Conservation (phyloP, 768 basidiomycete species). For the Fibroporia radiculosa region DNA sequence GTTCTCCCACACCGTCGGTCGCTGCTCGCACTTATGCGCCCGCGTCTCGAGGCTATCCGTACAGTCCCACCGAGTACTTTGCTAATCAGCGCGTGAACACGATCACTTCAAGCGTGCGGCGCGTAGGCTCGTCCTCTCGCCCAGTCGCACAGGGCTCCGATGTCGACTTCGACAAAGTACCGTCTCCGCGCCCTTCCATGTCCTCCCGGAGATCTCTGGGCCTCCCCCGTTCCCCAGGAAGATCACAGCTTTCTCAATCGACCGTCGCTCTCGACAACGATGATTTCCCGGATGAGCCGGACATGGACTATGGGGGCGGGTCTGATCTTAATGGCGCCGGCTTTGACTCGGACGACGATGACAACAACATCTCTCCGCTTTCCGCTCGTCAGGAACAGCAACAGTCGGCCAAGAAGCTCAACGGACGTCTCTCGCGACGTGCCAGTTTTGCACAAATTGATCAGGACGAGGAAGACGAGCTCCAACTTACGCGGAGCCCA, state of each 20-base stretch:
- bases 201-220: constrained; percentile 15
- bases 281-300: constrained; percentile 3
- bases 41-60: constrained; percentile 16
- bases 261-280: constrained; percentile 9
- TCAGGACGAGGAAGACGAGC: constrained; percentile 40
- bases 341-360: constrained; percentile 11
- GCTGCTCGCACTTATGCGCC: not conserved
- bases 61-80: constrained; percentile 25
- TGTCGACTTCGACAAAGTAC: constrained; percentile 29
- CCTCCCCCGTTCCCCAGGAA: constrained; percentile 11
- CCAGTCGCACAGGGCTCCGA: constrained; percentile 21
- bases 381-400: constrained; percentile 1
- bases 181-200: constrained; percentile 23
- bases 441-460: constrained; percentile 41
- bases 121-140: constrained; percentile 25
- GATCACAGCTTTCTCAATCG: constrained; percentile 19
- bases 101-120: constrained; percentile 24
- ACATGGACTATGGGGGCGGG: constrained; percentile 1
- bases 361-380: not conserved
- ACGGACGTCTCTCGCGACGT: constrained; percentile 6
- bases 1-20: not conserved
- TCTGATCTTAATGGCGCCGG: constrained; percentile 12
- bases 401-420: not conserved
- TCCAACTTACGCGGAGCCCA: constrained; percentile 15
- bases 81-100: constrained; percentile 18